Evolutionary conservation across 805 yeast genomes (phyloP).

Genomic region (Yueomyces sp.): DNA sequence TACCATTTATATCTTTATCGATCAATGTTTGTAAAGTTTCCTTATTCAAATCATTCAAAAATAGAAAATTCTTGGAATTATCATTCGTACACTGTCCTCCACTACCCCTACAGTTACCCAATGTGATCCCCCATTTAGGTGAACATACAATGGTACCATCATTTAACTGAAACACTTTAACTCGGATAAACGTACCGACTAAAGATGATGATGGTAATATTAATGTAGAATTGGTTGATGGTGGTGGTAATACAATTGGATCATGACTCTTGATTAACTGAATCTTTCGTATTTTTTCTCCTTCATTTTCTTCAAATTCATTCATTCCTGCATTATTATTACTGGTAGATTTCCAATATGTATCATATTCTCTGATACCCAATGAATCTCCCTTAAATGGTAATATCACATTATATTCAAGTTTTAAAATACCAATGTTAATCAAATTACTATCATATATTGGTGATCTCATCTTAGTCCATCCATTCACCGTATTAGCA

Average conservation of each 20-base stretch:
- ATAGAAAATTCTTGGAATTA: slow-evolving; percentile 36
- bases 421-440: slow-evolving; percentile 67
- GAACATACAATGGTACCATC: slow-evolving; percentile 83
- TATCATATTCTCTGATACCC: slow-evolving; percentile 32
- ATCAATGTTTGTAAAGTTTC: slow-evolving; percentile 22
- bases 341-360: slow-evolving; percentile 91
- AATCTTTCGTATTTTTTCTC: no score
- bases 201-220: slow-evolving; percentile 87
- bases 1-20: slow-evolving; percentile 14
- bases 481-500: slow-evolving; percentile 8
- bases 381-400: slow-evolving; percentile 35
- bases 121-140: slow-evolving; percentile 42
- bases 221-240: slow-evolving; percentile 3
- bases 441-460: slow-evolving; percentile 70
- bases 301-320: neutral
- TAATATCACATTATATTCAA: slow-evolving; percentile 69
- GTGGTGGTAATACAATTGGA: slow-evolving; percentile 2
- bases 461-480: slow-evolving; percentile 39
- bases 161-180: slow-evolving; percentile 55
- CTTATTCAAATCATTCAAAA: slow-evolving; percentile 41
- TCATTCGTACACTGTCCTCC: slow-evolving; percentile 9
- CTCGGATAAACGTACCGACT: slow-evolving; percentile 62
- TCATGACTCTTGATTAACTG: neutral
- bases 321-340: slow-evolving; percentile 23
- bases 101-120: no score